phyloP scores from a whole-genome alignment of 306 rosid species.

The Herpetospermum pedunculosum region DNA sequence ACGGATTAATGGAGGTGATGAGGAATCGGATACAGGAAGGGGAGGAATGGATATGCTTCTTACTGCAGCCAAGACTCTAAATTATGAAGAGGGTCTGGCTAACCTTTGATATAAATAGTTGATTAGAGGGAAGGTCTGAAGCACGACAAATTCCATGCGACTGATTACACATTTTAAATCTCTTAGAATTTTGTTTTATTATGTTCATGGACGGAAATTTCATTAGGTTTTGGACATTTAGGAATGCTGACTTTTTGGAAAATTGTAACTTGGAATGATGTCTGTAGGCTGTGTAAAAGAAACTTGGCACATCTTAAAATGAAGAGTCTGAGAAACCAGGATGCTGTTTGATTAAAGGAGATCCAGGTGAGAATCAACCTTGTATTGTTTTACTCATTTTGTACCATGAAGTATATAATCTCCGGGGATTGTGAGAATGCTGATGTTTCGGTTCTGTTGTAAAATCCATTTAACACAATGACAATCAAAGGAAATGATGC shows the following conservation, averaged over 20 bases:
- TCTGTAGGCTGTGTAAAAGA: constrained; percentile 7
- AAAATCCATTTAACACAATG: constrained; percentile 7
- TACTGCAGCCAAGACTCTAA: constrained; percentile 63
- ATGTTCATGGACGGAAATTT: not conserved
- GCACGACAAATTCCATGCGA: not conserved
- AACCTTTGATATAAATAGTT: constrained; percentile 8
- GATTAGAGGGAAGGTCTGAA: not conserved
- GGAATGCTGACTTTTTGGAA: constrained; percentile 1
- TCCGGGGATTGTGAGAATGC: not conserved
- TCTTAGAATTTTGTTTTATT: not conserved
- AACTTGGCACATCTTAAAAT: not conserved
- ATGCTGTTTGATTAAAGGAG: not conserved
- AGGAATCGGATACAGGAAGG: constrained; percentile 32
- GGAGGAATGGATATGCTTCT: constrained; percentile 87
- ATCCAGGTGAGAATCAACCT: constrained; percentile 5
- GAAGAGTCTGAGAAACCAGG: constrained; percentile 8
- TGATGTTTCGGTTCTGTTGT: constrained; percentile 3
- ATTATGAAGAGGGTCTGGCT: constrained; percentile 42
- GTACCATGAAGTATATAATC: constrained; percentile 8
- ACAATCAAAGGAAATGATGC: constrained; percentile 2
- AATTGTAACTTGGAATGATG: not conserved
- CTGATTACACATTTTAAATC: constrained; percentile 5
- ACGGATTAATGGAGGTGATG: constrained; percentile 20
- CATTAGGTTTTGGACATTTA: constrained; percentile 2
- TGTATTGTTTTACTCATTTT: not conserved